phyloP scores from a whole-genome alignment of 1,284 basidiomycete genomes.

The Microstroma glucosiphilum region DNA sequence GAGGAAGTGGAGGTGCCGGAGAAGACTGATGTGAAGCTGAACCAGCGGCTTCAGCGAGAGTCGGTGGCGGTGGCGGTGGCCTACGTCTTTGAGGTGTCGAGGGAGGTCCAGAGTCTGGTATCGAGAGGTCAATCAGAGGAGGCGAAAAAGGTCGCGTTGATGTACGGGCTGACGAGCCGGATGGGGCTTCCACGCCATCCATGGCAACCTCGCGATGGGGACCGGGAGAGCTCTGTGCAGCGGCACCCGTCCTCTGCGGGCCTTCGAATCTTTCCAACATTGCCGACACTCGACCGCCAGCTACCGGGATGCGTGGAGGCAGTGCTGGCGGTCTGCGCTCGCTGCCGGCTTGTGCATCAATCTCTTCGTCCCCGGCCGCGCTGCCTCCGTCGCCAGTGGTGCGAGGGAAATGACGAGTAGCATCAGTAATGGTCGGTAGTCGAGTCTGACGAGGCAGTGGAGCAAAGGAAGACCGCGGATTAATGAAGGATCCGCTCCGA shows the following conservation, averaged over 20 bases:
- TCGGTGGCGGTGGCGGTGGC: no score
- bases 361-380: neutral
- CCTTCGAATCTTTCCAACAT: neutral
- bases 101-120: no score
- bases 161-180: no score
- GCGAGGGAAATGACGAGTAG: conserved; percentile 1
- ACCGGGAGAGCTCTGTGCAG: neutral
- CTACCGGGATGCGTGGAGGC: neutral
- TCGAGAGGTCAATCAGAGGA: no score
- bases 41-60: no score
- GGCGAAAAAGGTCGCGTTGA: no score
- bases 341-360: neutral
- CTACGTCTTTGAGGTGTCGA: no score
- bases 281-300: neutral
- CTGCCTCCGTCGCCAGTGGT: neutral
- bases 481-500: neutral
- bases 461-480: neutral
- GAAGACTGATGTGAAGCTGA: no score
- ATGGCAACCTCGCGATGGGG: no score
- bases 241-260: neutral
- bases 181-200: no score
- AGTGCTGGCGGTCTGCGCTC: neutral
- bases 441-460: conserved; percentile 3
- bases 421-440: conserved; percentile 3
- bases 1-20: no score